Evolutionary conservation across 2,329 filamentous ascomycete genomes (phyloP).

Genomic region (Beauveria rudraprayagi): DNA sequence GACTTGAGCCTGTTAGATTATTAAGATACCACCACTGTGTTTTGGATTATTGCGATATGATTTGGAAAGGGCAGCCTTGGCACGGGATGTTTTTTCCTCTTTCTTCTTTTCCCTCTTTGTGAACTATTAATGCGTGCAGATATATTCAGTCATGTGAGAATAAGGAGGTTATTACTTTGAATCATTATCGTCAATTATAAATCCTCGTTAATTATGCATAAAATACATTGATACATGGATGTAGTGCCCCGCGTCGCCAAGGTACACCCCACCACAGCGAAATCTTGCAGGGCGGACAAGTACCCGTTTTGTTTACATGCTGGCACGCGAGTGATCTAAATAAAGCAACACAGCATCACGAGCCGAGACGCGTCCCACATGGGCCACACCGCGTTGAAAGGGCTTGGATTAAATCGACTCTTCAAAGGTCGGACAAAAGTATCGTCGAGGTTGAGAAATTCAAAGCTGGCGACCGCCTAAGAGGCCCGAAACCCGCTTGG

Average conservation of each 20-base stretch:
- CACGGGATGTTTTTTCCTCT: not conserved
- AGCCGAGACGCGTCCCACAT: conserved; percentile 5
- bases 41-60: not conserved
- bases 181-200: too few species aligned
- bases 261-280: not conserved
- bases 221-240: too few species aligned
- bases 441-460: not conserved
- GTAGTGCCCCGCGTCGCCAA: not conserved
- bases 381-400: not conserved
- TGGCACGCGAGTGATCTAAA: not conserved
- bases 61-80: not conserved
- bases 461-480: not conserved
- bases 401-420: not conserved
- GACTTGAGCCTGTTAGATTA: not conserved
- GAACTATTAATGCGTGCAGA: not conserved
- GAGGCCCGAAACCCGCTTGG: not conserved
- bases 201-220: too few species aligned
- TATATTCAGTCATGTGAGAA: not conserved
- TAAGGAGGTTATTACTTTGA: too few species aligned
- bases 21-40: conserved; percentile 6
- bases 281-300: conserved; percentile 2
- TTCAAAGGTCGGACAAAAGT: conserved; percentile 2
- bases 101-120: not conserved
- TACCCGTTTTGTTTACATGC: conserved; percentile 7
- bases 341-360: not conserved